A percentile compares a stretch with the other conserved stretches of the same genome.
Evolutionary conservation across 768 basidiomycete species (phyloP).

Genomic region (Russula sp.): DNA sequence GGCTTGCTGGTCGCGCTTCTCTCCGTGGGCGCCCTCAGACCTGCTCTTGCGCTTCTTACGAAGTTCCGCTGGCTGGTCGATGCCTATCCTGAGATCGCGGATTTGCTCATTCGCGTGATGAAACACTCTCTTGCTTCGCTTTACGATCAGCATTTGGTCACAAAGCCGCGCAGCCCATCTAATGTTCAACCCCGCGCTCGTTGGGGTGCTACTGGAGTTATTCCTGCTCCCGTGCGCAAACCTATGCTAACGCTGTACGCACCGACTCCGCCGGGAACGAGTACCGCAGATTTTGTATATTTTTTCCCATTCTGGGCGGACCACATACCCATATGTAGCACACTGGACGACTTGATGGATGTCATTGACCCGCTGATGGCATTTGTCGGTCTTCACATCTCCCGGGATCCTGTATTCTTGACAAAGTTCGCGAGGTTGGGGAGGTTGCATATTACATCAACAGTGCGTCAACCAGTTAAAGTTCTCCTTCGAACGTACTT

Average conservation of each 20-base stretch:
- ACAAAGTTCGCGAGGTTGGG: slow-evolving; percentile 81
- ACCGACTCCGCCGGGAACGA: slow-evolving; percentile 78
- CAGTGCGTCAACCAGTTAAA: slow-evolving; percentile 40
- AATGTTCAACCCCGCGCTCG: slow-evolving; percentile 63
- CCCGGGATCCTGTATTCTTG: slow-evolving; percentile 72
- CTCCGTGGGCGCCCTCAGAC: slow-evolving; percentile 76
- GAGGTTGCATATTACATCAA: slow-evolving; percentile 56
- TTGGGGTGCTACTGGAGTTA: slow-evolving; percentile 56
- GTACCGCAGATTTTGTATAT: slow-evolving; percentile 74
- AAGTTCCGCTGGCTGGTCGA: slow-evolving; percentile 85
- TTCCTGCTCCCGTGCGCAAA: slow-evolving; percentile 55
- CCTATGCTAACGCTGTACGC: slow-evolving; percentile 69
- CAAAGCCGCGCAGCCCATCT: slow-evolving; percentile 59
- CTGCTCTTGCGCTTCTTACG: slow-evolving; percentile 73
- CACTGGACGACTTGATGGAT: slow-evolving; percentile 65
- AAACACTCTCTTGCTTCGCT: slow-evolving; percentile 65
- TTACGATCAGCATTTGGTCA: slow-evolving; percentile 51
- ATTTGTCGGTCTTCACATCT: slow-evolving; percentile 78
- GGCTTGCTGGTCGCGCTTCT: slow-evolving; percentile 78
- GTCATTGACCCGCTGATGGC: slow-evolving; percentile 77
- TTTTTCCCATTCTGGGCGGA: slow-evolving; percentile 87
- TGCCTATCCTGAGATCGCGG: slow-evolving; percentile 78
- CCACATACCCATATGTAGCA: slow-evolving; percentile 60
- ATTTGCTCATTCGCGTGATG: slow-evolving; percentile 76
- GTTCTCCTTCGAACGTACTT: slow-evolving; percentile 2